Evolutionary conservation across 2,329 filamentous ascomycete genomes (phyloP).

Genomic region (Aplosporella prunicola): DNA sequence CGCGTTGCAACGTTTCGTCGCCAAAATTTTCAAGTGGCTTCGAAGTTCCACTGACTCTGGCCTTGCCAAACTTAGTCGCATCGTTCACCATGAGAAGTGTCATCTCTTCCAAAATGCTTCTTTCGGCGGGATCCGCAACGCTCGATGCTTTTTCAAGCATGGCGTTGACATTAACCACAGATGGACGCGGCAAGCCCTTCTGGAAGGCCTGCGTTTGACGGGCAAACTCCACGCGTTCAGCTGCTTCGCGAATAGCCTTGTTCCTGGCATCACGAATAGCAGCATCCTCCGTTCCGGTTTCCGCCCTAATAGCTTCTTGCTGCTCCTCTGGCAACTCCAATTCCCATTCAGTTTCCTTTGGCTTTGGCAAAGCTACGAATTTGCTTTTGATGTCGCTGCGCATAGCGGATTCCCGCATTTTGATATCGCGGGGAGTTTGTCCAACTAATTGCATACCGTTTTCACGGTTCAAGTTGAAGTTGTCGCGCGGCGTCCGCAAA

Average conservation of each 20-base stretch:
- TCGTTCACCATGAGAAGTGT: constrained; percentile 76
- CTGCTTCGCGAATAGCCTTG: constrained; percentile 51
- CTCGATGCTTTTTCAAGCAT: constrained; percentile 55
- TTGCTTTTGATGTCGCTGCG: constrained; percentile 60
- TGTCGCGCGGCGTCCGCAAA: constrained; percentile 79
- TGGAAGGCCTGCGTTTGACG: constrained; percentile 90
- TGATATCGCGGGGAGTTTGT: constrained; percentile 69
- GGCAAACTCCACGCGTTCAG: constrained; percentile 61
- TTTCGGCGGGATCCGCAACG: constrained; percentile 54
- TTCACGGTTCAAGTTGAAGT: constrained; percentile 69
- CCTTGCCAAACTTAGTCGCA: constrained; percentile 62
- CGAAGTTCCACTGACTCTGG: constrained; percentile 54
- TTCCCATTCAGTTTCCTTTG: constrained; percentile 90
- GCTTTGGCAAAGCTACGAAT: constrained; percentile 78
- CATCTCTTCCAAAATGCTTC: constrained; percentile 65
- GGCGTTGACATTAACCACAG: constrained; percentile 58
- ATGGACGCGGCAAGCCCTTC: constrained; percentile 67
- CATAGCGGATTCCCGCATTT: constrained; percentile 57
- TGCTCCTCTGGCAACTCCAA: constrained; percentile 82
- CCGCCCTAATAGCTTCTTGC: constrained; percentile 46
- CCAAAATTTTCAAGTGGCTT: constrained; percentile 54
- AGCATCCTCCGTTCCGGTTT: constrained; percentile 54
- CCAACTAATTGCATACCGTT: constrained; percentile 58
- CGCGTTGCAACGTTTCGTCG: constrained; percentile 63
- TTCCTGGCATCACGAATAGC: constrained; percentile 69